Percentiles rank a stretch among this genome's conserved stretches.
Conservation (phyloP, 176 grass and related monocot species). For the Pontederia crassipes region DNA sequence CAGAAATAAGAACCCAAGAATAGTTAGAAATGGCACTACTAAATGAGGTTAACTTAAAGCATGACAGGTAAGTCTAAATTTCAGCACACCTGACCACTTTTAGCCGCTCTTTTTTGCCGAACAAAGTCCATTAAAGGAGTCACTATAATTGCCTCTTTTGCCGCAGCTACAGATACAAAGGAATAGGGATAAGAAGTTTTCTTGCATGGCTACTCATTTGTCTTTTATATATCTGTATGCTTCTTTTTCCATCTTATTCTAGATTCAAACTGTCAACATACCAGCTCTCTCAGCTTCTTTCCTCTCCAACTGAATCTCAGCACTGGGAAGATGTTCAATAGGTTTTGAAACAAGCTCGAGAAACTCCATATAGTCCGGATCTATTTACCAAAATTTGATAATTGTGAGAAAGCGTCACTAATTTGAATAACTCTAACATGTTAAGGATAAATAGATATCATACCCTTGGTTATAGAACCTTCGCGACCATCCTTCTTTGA, state of each 20-base stretch:
- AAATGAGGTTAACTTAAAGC: constrained; percentile 15
- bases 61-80: neutral
- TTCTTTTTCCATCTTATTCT: no score
- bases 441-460: neutral
- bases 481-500: constrained; percentile 86
- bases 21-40: neutral
- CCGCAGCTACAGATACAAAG: constrained; percentile 38
- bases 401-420: neutral
- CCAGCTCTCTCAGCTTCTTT: constrained; percentile 97
- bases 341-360: constrained; percentile 84
- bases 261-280: constrained; percentile 13
- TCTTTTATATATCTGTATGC: neutral
- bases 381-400: constrained; percentile 35
- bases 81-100: constrained; percentile 57
- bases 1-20: no score
- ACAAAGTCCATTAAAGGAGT: constrained; percentile 88
- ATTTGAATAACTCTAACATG: neutral
- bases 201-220: neutral
- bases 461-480: constrained; percentile 85
- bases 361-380: constrained; percentile 85
- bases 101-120: constrained; percentile 87
- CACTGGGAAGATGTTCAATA: constrained; percentile 80
- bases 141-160: constrained; percentile 75
- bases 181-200: neutral
- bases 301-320: constrained; percentile 98